phyloP scores from a whole-genome alignment of 495 filamentous ascomycete genomes.

The Sporormia fimetaria region DNA sequence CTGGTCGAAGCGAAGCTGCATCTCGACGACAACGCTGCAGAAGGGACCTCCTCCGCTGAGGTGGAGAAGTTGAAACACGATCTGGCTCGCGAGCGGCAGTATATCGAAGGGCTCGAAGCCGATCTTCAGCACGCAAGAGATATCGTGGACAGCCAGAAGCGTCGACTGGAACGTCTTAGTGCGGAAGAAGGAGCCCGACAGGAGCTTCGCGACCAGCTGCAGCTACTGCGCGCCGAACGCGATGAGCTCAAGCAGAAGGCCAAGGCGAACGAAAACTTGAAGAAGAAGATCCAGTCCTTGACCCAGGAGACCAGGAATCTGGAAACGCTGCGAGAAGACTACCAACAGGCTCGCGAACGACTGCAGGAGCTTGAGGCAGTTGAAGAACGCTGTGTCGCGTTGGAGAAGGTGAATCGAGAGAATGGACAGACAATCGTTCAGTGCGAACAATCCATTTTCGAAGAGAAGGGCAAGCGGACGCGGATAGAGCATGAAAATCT shows the following conservation, averaged over 20 bases:
- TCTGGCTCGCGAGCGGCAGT: constrained; percentile 27
- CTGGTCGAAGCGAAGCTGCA: constrained; percentile 29
- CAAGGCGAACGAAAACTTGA: constrained; percentile 58
- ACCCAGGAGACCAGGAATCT: constrained; percentile 39
- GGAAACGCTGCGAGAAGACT: constrained; percentile 29
- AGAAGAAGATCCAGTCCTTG: constrained; percentile 57
- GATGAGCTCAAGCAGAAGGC: constrained; percentile 69
- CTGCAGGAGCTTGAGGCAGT: constrained; percentile 42
- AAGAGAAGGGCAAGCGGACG: constrained; percentile 45
- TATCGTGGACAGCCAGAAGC: constrained; percentile 46
- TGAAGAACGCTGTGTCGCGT: constrained; percentile 32
- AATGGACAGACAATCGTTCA: constrained; percentile 46
- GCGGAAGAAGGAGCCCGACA: constrained; percentile 32
- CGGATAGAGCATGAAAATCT: constrained; percentile 50
- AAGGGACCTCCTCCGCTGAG: constrained; percentile 18
- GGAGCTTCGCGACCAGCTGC: constrained; percentile 40
- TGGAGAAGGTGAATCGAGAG: constrained; percentile 49
- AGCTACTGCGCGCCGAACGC: constrained; percentile 58
- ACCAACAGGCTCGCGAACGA: constrained; percentile 46
- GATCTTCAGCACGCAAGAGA: constrained; percentile 28
- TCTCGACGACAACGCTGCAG: constrained; percentile 25
- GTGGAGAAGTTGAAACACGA: constrained; percentile 28
- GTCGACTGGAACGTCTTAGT: constrained; percentile 48
- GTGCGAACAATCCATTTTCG: constrained; percentile 51
- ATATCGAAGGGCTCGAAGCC: constrained; percentile 33